Percentiles rank a stretch among this genome's conserved stretches.
These are phyloP conservation scores for Lizonia empirigonia DNA, from an alignment of 2,329 filamentous ascomycete genomes.

Conservation along the genomic window DNA sequence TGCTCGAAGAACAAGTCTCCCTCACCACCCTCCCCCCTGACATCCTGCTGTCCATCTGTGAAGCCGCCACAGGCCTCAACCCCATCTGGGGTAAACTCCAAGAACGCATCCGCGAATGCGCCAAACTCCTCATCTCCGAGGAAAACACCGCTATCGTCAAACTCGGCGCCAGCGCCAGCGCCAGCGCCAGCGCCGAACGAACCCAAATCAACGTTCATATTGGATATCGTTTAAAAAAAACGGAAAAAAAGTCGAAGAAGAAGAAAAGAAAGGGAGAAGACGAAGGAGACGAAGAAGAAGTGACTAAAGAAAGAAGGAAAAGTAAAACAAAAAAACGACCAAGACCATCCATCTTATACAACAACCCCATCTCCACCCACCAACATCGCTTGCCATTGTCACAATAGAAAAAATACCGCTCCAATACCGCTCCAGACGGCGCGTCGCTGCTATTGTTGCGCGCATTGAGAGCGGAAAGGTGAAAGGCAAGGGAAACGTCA, in stretches of 20 bases:
- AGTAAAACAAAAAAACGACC: not conserved
- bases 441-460: not conserved
- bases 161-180: not conserved
- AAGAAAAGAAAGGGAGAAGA: not conserved
- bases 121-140: not conserved
- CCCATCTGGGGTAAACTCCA: not conserved
- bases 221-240: not conserved
- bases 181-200: not conserved
- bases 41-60: not conserved
- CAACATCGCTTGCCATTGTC: conserved; percentile 1
- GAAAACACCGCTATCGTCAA: not conserved
- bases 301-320: not conserved
- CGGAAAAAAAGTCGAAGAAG: not conserved
- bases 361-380: no score
- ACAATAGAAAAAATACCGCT: not conserved
- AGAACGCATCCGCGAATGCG: not conserved
- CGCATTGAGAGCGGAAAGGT: not conserved
- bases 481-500: not conserved
- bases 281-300: not conserved
- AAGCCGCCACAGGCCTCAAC: not conserved
- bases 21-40: not conserved
- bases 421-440: not conserved
- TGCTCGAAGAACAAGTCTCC: not conserved
- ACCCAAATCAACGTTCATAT: not conserved
- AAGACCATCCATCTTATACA: not conserved